Evolutionary conservation across 2,329 filamentous ascomycete species (phyloP).

Genomic region (Aspergillus japonicus): DNA sequence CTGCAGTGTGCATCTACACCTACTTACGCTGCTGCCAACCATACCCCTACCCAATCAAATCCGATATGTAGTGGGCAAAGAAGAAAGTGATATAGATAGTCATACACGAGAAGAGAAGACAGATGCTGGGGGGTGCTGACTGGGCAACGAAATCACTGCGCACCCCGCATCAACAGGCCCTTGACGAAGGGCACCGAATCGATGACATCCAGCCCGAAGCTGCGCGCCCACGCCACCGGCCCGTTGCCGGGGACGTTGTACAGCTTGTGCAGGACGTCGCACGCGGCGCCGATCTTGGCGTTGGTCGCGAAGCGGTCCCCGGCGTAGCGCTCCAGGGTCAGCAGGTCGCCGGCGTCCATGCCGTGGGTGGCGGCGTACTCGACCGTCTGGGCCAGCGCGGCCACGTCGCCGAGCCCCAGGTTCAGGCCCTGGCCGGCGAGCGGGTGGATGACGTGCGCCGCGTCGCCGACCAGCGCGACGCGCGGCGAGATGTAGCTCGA

Average conservation of each 20-base stretch:
- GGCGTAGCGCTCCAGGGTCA: conserved; percentile 79
- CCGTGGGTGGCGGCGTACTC: conserved; percentile 76
- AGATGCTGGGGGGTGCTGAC: too few relatives aligned
- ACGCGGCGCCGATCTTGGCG: conserved; percentile 72
- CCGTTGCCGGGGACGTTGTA: conserved; percentile 74
- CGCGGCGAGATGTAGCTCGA: conserved; percentile 88
- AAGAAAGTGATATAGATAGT: not conserved
- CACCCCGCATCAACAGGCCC: conserved; percentile 76
- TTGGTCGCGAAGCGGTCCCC: conserved; percentile 80
- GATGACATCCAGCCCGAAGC: conserved; percentile 72
- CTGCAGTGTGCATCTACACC: not conserved
- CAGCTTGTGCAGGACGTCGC: conserved; percentile 86
- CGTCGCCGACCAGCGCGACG: conserved; percentile 89
- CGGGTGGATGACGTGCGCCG: conserved; percentile 91
- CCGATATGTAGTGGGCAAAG: not conserved
- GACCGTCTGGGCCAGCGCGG: conserved; percentile 72
- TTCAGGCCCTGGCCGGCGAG: conserved; percentile 94
- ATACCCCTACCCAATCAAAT: not conserved
- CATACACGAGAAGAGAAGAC: not conserved
- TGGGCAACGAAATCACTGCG: conserved; percentile 34
- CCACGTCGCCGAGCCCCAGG: conserved; percentile 84
- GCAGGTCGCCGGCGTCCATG: conserved; percentile 76
- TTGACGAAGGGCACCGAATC: conserved; percentile 75
- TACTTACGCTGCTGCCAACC: not conserved
- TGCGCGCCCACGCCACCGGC: conserved; percentile 76